phyloP scores from a whole-genome alignment of 176 grass and related monocot species.

The Oryza longistaminata region DNA sequence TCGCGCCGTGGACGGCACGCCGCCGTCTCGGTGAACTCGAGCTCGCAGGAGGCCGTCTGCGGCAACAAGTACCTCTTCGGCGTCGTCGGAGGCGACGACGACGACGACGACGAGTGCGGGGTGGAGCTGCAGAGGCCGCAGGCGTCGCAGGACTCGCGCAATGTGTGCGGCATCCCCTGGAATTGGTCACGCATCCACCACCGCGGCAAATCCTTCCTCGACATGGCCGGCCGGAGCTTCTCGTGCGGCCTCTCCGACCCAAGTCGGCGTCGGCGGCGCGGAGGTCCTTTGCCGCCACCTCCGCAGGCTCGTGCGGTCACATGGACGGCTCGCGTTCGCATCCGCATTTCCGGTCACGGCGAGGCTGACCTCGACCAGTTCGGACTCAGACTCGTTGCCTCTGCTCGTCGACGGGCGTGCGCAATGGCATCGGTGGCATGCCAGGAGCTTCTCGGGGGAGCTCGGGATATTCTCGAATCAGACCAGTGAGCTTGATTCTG shows the following conservation, averaged over 20 bases:
- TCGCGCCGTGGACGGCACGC: conserved; percentile 21
- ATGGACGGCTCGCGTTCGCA: conserved; percentile 47
- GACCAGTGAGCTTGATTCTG: conserved; percentile 54
- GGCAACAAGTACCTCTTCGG: conserved; percentile 56
- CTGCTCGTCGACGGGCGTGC: conserved; percentile 54
- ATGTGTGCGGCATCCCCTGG: conserved; percentile 92
- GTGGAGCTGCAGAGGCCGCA: conserved; percentile 43
- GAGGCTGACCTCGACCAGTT: conserved; percentile 56
- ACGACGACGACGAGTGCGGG: conserved; percentile 27
- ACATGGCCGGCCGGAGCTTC: conserved; percentile 83
- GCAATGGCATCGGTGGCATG: conserved; percentile 33
- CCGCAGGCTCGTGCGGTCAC: conserved; percentile 43
- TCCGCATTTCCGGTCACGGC: conserved; percentile 53
- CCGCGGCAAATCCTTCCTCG: conserved; percentile 83
- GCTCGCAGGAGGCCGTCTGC: conserved; percentile 66
- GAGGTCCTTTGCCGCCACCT: conserved; percentile 50
- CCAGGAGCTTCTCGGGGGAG: conserved; percentile 60
- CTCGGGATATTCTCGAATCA: conserved; percentile 66
- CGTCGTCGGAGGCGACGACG: conserved; percentile 13
- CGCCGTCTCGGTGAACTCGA: conserved; percentile 48
- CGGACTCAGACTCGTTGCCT: conserved; percentile 74
- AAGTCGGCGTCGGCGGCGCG: conserved; percentile 53
- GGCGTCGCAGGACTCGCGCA: conserved; percentile 48
- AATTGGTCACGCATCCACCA: conserved; percentile 98
- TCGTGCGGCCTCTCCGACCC: conserved; percentile 82